A percentile compares a stretch with the other conserved stretches of the same genome.
These are phyloP conservation scores for Cryptosporidium bovis DNA, from an alignment of 169 alveolate species.

Conservation along the genomic window DNA sequence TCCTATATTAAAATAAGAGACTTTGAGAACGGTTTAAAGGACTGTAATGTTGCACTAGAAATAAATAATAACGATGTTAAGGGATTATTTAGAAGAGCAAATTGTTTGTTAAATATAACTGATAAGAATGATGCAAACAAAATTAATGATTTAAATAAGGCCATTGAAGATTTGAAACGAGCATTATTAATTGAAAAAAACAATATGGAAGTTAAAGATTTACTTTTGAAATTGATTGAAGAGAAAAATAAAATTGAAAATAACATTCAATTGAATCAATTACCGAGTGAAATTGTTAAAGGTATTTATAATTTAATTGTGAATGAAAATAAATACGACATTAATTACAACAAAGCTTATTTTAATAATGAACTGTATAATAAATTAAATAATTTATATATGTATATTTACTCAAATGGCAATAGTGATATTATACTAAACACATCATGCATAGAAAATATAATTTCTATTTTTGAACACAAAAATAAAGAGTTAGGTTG, in stretches of 20 bases:
- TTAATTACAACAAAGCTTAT: not conserved
- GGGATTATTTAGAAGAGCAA: constrained; percentile 43
- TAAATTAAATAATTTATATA: constrained; percentile 1
- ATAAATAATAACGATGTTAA: constrained; percentile 15
- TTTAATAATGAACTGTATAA: not conserved
- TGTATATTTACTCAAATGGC: constrained; percentile 31
- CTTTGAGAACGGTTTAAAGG: constrained; percentile 20
- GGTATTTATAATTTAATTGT: not conserved
- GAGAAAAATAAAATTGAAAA: constrained; percentile 3
- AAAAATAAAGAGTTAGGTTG: not conserved
- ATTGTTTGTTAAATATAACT: constrained; percentile 1
- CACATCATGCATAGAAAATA: not conserved
- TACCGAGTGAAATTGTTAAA: constrained; percentile 34
- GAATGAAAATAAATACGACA: not conserved
- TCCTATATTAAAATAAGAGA: constrained; percentile 15
- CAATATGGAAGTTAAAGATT: not conserved
- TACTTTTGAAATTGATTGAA: constrained; percentile 2
- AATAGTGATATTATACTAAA: constrained; percentile 14
- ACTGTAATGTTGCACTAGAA: constrained; percentile 7
- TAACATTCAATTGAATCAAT: not conserved
- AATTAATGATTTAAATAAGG: not conserved
- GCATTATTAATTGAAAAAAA: constrained; percentile 13
- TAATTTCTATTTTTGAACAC: constrained; percentile 2
- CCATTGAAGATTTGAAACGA: constrained; percentile 36
- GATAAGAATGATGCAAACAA: too few relatives aligned